These are phyloP conservation scores for Leccinum cinnamomeum DNA, from an alignment of 1,284 basidiomycete species.

Conservation along the genomic window DNA sequence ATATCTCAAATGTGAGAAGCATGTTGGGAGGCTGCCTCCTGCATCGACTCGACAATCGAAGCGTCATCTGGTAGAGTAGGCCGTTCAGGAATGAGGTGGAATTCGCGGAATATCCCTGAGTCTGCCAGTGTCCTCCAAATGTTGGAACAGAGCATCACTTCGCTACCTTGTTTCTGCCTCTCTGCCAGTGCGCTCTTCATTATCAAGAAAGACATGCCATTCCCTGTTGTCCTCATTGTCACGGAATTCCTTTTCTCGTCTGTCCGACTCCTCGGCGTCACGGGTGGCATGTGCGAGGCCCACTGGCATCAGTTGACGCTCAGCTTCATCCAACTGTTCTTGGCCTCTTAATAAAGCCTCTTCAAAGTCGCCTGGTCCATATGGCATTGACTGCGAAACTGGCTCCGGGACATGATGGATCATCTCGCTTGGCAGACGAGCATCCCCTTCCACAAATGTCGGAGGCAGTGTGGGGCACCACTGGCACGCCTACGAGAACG, in stretches of 20 bases:
- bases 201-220: constrained; percentile 52
- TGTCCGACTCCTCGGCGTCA: constrained; percentile 50
- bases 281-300: constrained; percentile 48
- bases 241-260: constrained; percentile 61
- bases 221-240: constrained; percentile 64
- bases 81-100: constrained; percentile 23
- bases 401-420: constrained; percentile 29
- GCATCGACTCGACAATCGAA: constrained; percentile 42
- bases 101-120: constrained; percentile 30
- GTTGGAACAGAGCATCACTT: constrained; percentile 48
- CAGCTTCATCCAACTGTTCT: constrained; percentile 56
- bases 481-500: constrained; percentile 13
- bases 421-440: constrained; percentile 27
- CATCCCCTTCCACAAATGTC: constrained; percentile 21
- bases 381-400: neutral
- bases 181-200: constrained; percentile 48
- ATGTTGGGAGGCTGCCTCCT: constrained; percentile 54
- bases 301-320: constrained; percentile 41
- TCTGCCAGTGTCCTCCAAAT: constrained; percentile 40
- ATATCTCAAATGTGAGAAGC: constrained; percentile 50
- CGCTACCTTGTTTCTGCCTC: constrained; percentile 53
- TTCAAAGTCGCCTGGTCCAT: constrained; percentile 28
- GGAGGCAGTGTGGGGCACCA: constrained; percentile 12
- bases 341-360: constrained; percentile 55
- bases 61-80: constrained; percentile 20